Percentiles rank a stretch among this genome's conserved stretches.
Evolutionary conservation across 495 filamentous ascomycete genomes (phyloP).

Genomic region (Neurospora sp.): DNA sequence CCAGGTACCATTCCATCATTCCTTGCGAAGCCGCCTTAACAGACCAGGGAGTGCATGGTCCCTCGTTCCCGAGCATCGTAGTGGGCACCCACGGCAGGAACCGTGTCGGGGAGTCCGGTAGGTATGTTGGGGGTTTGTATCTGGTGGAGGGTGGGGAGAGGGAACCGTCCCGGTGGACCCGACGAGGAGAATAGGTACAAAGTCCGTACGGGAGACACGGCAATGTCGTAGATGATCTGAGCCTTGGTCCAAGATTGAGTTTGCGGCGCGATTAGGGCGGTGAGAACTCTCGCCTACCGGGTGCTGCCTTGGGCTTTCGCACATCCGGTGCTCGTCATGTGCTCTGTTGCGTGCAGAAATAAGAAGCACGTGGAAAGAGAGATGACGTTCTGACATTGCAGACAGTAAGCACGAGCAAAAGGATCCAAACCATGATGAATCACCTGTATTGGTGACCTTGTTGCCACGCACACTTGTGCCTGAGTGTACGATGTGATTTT

Average conservation of each 20-base stretch:
- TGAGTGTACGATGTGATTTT: neutral
- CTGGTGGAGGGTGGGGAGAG: neutral
- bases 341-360: neutral
- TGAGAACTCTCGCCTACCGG: neutral
- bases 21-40: neutral
- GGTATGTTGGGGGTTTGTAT: neutral
- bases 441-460: neutral
- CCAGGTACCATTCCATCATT: neutral
- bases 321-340: neutral
- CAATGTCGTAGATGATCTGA: neutral
- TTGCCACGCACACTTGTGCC: neutral
- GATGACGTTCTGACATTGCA: neutral
- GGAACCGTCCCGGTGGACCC: neutral
- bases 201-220: neutral
- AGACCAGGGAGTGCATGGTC: neutral
- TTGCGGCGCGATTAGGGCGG: neutral
- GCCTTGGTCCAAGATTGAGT: neutral
- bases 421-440: neutral
- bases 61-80: neutral
- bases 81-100: neutral
- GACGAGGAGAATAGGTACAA: neutral
- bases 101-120: neutral
- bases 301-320: neutral
- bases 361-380: neutral
- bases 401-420: neutral